Conservation (phyloP, 1,284 basidiomycete genomes). For the Leccinum subrobustum region DNA sequence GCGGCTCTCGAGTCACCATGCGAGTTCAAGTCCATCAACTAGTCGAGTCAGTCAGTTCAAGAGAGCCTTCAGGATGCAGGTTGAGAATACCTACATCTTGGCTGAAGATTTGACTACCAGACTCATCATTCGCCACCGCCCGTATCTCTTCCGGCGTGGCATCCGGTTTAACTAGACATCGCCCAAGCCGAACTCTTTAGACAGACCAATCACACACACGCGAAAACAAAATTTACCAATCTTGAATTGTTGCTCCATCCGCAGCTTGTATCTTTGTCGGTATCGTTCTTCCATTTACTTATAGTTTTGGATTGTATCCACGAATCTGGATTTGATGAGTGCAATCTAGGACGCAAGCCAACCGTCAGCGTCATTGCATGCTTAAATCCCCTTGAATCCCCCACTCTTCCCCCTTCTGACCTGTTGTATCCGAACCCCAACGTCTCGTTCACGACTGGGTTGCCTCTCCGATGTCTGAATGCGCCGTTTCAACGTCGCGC, state of each 20-base stretch:
- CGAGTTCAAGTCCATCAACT: constrained; percentile 89
- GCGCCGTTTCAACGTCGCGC: constrained; percentile 38
- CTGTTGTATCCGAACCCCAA: constrained; percentile 82
- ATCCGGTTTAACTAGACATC: constrained; percentile 82
- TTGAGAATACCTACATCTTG: constrained; percentile 72
- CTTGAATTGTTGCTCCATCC: background rate
- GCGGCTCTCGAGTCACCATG: constrained; percentile 89
- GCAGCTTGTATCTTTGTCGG: constrained; percentile 37
- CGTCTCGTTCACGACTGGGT: constrained; percentile 71
- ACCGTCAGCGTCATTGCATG: background rate
- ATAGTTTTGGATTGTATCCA: background rate
- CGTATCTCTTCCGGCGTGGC: constrained; percentile 90
- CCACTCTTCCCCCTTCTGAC: constrained; percentile 37
- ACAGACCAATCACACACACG: background rate
- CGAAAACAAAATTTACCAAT: constrained; percentile 33
- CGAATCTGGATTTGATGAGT: background rate
- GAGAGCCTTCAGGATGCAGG: background rate
- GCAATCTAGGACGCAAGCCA: background rate
- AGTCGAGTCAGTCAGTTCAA: constrained; percentile 5
- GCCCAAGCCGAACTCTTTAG: constrained; percentile 3
- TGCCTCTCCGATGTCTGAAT: constrained; percentile 78
- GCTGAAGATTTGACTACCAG: constrained; percentile 87
- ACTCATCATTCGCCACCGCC: constrained; percentile 86
- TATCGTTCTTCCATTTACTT: background rate
- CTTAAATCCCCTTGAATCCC: background rate